A percentile compares a stretch with the other conserved stretches of the same genome.
phyloP scores from a whole-genome alignment of 2,329 filamentous ascomycete genomes.

The Epichloe brachyelytri region DNA sequence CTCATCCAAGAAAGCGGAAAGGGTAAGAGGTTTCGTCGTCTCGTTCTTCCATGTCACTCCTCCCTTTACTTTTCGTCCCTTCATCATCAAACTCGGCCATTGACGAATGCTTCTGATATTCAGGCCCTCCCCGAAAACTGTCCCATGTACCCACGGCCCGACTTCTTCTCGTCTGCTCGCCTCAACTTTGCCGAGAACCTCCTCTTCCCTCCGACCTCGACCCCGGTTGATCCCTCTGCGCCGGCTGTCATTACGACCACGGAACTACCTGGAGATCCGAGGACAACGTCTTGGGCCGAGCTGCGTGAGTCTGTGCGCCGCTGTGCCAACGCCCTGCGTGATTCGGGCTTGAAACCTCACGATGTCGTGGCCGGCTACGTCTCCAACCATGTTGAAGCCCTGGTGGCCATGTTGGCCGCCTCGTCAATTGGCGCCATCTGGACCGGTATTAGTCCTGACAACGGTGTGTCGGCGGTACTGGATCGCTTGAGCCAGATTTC shows the following conservation, averaged over 20 bases:
- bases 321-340: conserved; percentile 59
- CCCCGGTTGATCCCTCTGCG: conserved; percentile 36
- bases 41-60: background rate
- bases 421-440: conserved; percentile 77
- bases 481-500: conserved; percentile 79
- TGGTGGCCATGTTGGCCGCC: conserved; percentile 78
- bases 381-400: conserved; percentile 76
- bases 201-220: conserved; percentile 52
- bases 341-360: conserved; percentile 43
- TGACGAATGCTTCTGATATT: background rate
- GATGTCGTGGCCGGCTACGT: conserved; percentile 62
- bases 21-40: conserved; percentile 29
- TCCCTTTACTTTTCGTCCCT: background rate
- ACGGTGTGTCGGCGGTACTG: conserved; percentile 78
- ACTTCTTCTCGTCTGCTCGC: conserved; percentile 67
- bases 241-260: conserved; percentile 70
- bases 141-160: conserved; percentile 73
- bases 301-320: conserved; percentile 64
- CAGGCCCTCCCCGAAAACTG: conserved; percentile 56
- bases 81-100: background rate
- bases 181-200: conserved; percentile 95
- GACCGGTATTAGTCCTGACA: conserved; percentile 89
- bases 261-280: conserved; percentile 50
- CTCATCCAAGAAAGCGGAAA: conserved; percentile 48
- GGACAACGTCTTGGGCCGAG: conserved; percentile 57